These are phyloP conservation scores for Teratosphaeria gauchensis DNA, from an alignment of 2,329 filamentous ascomycete species.

Conservation along the genomic window DNA sequence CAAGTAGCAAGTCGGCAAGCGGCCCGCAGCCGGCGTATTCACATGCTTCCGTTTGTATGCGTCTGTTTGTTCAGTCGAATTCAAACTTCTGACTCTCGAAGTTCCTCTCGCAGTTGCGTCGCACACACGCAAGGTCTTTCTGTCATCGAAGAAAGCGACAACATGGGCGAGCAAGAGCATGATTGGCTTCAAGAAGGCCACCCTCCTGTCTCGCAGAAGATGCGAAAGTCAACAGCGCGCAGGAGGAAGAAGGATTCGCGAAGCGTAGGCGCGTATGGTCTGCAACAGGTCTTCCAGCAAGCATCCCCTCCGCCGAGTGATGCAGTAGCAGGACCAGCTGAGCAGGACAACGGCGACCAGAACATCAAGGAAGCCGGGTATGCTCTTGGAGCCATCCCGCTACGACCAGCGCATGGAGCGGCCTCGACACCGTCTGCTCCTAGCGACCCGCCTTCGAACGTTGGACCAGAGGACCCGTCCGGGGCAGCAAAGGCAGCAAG, in stretches of 20 bases:
- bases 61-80: background rate
- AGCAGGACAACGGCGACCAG: background rate
- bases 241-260: background rate
- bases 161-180: background rate
- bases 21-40: background rate
- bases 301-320: background rate
- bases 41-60: background rate
- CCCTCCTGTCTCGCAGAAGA: background rate
- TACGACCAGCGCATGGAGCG: background rate
- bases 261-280: background rate
- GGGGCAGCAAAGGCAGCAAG: background rate
- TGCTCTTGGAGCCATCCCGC: background rate
- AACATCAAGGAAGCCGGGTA: background rate
- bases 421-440: background rate
- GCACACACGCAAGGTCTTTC: background rate
- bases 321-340: background rate
- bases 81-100: no score
- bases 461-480: background rate
- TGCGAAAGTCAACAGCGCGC: background rate
- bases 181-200: background rate
- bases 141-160: background rate
- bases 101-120: no score
- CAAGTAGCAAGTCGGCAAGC: background rate
- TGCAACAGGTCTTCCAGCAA: background rate
- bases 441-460: background rate